These are phyloP conservation scores for Claviceps pusilla DNA, from an alignment of 2,329 filamentous ascomycete genomes.

Conservation along the genomic window DNA sequence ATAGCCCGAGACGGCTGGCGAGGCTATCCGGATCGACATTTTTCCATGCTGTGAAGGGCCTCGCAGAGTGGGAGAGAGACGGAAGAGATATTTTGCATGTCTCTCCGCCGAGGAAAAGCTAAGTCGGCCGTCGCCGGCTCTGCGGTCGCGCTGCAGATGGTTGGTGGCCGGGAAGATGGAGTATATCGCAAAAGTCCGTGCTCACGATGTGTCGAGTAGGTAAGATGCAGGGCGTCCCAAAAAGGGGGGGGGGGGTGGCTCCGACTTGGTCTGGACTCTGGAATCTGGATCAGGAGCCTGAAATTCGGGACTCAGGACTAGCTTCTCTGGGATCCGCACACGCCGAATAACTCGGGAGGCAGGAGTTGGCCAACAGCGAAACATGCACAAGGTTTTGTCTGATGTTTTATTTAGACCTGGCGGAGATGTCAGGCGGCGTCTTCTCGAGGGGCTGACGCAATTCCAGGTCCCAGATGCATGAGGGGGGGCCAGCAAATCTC, in stretches of 20 bases:
- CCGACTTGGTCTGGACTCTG: background rate
- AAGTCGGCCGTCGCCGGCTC: background rate
- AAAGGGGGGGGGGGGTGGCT: background rate
- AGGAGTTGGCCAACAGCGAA: background rate
- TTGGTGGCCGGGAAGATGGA: background rate
- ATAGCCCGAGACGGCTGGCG: slow-evolving; percentile 13
- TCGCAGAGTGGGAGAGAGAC: background rate
- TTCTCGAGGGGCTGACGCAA: background rate
- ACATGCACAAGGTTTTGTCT: background rate
- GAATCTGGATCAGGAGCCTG: background rate
- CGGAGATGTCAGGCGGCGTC: background rate
- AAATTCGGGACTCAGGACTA: background rate
- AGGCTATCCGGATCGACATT: slow-evolving; percentile 18
- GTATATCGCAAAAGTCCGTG: background rate
- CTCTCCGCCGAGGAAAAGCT: background rate
- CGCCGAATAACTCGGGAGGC: background rate
- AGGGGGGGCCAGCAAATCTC: too few species aligned
- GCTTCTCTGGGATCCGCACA: background rate
- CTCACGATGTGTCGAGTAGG: background rate
- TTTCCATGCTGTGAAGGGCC: slow-evolving; percentile 18
- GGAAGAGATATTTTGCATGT: background rate
- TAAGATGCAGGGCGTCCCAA: background rate
- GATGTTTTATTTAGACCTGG: background rate
- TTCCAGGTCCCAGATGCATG: background rate
- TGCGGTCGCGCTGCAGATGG: background rate